Base-by-base conservation (phyloP, 129 eudicot genomes). In the Arctium lappa region DNA sequence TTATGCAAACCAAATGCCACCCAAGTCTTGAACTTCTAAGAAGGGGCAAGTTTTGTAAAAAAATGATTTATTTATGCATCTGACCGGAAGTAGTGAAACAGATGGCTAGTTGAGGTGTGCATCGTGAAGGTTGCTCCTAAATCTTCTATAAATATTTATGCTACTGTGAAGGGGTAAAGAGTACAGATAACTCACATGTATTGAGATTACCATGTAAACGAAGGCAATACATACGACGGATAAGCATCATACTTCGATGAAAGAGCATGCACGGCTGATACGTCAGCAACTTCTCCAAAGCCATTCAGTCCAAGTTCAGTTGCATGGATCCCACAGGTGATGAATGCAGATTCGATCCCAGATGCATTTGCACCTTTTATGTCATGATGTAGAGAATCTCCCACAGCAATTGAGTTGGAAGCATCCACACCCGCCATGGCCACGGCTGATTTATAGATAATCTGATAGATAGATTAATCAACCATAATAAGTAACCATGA, bases 381-480 rank as follows among this genome's bases (percentile, higher is more conserved):
- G 76, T 95, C 99, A 79, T 95, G 99, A 87, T 93, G 98, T 82
- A 95, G 85, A 53, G 97, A 93, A 77, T 95, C 99, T 6, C 99
- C 99, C 31, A 95, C 97, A 27, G 97, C 95, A 86, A 95, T 87
- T 34, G 95, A 91, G 77, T 92, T 94, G 9, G 88, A 79, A 38
- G 97, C 94, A 76, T 91, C 97, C 27, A 87, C 92, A 79, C 94
- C 97, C 13, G 84, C 94, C 91, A 91, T 90, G 39, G 69, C 86
- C 93, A 90, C 85, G 31, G 99, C 99, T 75, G 97, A 87, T 80
- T 91, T 83, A 72, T 95, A 95, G 33, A 95, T 93, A 27, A 92
- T 89, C 96, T 92, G 86, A 63, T 36, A 69, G 42, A 73, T 73
- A 56, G 42, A 73, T 73, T 18, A 33, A 81, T 3, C 7, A 60